Evolutionary conservation across 306 rosid genomes (phyloP), one percentile per base, ranked within the genome.

Genomic region (Prunus mira): DNA sequence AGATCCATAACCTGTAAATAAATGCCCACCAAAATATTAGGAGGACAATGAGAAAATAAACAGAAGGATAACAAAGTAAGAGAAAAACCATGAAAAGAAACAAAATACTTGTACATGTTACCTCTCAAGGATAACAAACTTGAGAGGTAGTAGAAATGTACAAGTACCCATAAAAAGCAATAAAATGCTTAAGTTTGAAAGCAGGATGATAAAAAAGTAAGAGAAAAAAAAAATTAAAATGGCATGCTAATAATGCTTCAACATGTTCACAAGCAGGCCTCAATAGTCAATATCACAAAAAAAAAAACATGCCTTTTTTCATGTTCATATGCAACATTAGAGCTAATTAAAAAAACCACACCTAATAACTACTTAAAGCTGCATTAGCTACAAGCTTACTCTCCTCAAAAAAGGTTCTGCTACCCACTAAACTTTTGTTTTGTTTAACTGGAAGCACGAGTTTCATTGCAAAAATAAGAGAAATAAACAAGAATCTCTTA

Each of bases 1-100:
- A 77, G 93, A 81, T 27, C 97, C 96, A 86, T 85, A 24, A 89
- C 98, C 98, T 94, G 92, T 82, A 85, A 84, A 32, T 47, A 22
- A 54, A 38, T 27, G 57, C 66, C 69, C 50, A 72, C 27, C 60
- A 71, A 65, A 50, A 46, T 11, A 58, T 67, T 52, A 71, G 50
- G 12, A 71, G 22, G 30, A 7, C 20, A 20, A 34, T 13, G 41
- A n/a, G 22, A 66, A 18, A 38, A 20, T 12, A 4, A 51, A 20
- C 4, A 6, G 25, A 50, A 64, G 51, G 60, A 38, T 38, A 38
- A 38, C 43, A 38, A 38, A 38, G 43, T 38, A 38, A 6, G 43
- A 1, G 43, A 38, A 38, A 38, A 38, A 38, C 43, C 43, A 38
- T 38, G 43, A 38, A 38, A 38, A 38, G 43, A 38, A 38, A 38